Base-by-base conservation (phyloP, 2,329 filamentous ascomycete species). In the Cadophora sp. region DNA sequence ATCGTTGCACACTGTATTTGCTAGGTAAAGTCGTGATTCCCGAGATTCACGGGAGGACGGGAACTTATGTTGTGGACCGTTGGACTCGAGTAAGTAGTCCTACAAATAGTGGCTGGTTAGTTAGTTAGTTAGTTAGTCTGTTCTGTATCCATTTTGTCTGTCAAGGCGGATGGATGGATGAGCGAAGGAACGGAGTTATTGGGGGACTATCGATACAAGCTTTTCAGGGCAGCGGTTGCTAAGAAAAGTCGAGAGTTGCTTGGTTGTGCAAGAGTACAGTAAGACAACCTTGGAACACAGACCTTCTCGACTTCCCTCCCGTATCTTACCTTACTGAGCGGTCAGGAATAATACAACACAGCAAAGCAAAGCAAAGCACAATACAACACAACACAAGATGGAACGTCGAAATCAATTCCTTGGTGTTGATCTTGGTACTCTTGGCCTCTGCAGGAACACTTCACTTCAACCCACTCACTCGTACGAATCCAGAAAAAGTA, bases 41-140 rank as follows among this genome's bases (percentile, higher is more conserved):
- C 33, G 55, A 39, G 36, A 41, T 24, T 39, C 24, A 27, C 36
- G 36, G 55, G 55, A 58, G 33, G n/a, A n/a, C 55, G 36, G 55
- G 55, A 58, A n/a, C 20, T 41, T 58, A 58, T 36, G 36, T 58
- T 18, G 55, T 58, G n/a, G 33, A 41, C 20, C 36, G 55, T 58
- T 58, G 36, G 33, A 33, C 11, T 24, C 18, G 16, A 20, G 8
- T 6, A 53, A 20, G 8, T 22, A 53, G 22, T 53, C 6, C 27
- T 30, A 30, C 27, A 30, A 6, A 30, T 30, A 30, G 27, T 30
- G 27, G n/a, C n/a, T n/a, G n/a, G n/a, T n/a, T n/a, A n/a, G n/a
- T n/a, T n/a, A n/a, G n/a, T n/a, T n/a, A n/a, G n/a, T n/a, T n/a
- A n/a, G n/a, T n/a, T n/a, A n/a, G n/a, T n/a, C n/a, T n/a, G n/a